Percentiles rank a stretch among this genome's conserved stretches.
Conservation (phyloP, 192 early-diverging fungal species). For the Pilaira anomala region DNA sequence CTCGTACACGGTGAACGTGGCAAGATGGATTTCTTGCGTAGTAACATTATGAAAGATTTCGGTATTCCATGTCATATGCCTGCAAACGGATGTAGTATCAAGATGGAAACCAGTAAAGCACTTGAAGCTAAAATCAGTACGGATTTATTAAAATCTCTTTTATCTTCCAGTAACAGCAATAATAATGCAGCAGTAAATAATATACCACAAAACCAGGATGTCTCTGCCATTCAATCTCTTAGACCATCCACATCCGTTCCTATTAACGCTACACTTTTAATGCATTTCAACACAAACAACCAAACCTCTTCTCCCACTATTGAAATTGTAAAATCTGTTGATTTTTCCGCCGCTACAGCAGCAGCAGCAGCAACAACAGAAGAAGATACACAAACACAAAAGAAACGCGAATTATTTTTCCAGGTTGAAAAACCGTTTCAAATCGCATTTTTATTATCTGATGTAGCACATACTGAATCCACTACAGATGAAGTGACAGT, state of each 20-base stretch:
- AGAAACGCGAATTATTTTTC: constrained; percentile 7
- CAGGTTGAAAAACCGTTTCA: constrained; percentile 7
- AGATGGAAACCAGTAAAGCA: constrained; percentile 63
- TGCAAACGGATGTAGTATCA: constrained; percentile 79
- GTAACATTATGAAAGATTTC: constrained; percentile 79
- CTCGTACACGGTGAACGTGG: constrained; percentile 93
- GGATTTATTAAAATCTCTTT: constrained; percentile 42
- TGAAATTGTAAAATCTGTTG: constrained; percentile 11
- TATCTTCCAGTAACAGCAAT: constrained; percentile 20
- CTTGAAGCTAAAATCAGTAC: constrained; percentile 58
- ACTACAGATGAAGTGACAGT: not conserved
- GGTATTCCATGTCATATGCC: constrained; percentile 83
- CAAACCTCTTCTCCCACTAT: constrained; percentile 4
- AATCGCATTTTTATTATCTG: not conserved
- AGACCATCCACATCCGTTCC: constrained; percentile 17
- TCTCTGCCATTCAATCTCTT: not conserved
- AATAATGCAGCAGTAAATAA: not conserved
- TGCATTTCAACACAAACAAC: constrained; percentile 5
- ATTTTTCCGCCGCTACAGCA: not conserved
- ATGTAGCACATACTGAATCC: not conserved
- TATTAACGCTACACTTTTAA: constrained; percentile 4
- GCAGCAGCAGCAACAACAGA: not conserved
- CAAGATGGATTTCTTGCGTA: constrained; percentile 82
- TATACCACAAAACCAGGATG: not conserved
- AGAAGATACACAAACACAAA: constrained; percentile 1